Evolutionary conservation across 352 stramenopile genomes (phyloP).

Genomic region (Globisporangium cystogenes): DNA sequence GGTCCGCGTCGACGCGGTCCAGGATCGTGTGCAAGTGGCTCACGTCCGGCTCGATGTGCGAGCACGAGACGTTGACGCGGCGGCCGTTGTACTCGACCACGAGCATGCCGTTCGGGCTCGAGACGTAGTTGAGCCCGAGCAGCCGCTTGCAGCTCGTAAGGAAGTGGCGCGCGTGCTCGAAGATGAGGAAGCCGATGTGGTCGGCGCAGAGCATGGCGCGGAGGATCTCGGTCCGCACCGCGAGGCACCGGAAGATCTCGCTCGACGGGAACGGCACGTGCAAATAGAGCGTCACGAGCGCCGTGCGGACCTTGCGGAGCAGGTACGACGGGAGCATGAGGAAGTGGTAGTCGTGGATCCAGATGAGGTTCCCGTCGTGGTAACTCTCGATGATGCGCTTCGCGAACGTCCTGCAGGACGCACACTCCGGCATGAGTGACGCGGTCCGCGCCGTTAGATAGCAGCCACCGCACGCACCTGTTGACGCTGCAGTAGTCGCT

Average conservation of each 20-base stretch:
- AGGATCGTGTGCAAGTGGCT: slow-evolving; percentile 62
- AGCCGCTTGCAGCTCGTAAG: slow-evolving; percentile 90
- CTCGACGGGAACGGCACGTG: slow-evolving; percentile 98
- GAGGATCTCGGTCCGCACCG: slow-evolving; percentile 87
- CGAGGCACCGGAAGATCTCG: slow-evolving; percentile 97
- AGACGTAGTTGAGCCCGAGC: slow-evolving; percentile 93
- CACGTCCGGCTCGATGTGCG: slow-evolving; percentile 95
- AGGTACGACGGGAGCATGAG: slow-evolving; percentile 97
- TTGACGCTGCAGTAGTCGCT: slow-evolving; percentile 79
- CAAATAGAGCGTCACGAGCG: slow-evolving; percentile 96
- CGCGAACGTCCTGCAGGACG: slow-evolving; percentile 31
- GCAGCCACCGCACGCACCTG: slow-evolving; percentile 13
- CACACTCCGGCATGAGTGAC: background rate
- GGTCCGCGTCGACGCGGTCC: slow-evolving; percentile 39
- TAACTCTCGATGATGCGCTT: slow-evolving; percentile 66
- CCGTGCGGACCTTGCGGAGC: slow-evolving; percentile 84
- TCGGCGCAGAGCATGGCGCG: slow-evolving; percentile 88
- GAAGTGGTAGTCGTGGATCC: slow-evolving; percentile 98
- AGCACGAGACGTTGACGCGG: slow-evolving; percentile 95
- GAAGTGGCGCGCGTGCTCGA: slow-evolving; percentile 93
- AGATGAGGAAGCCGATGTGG: slow-evolving; percentile 92
- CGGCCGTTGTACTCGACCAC: slow-evolving; percentile 95
- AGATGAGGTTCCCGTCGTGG: slow-evolving; percentile 87
- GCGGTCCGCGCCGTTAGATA: no score
- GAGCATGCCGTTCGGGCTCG: slow-evolving; percentile 80